Evolutionary conservation across 2,329 filamentous ascomycete genomes (phyloP), one percentile per base, ranked within the genome.

Genomic region (Fusarium equiseti): DNA sequence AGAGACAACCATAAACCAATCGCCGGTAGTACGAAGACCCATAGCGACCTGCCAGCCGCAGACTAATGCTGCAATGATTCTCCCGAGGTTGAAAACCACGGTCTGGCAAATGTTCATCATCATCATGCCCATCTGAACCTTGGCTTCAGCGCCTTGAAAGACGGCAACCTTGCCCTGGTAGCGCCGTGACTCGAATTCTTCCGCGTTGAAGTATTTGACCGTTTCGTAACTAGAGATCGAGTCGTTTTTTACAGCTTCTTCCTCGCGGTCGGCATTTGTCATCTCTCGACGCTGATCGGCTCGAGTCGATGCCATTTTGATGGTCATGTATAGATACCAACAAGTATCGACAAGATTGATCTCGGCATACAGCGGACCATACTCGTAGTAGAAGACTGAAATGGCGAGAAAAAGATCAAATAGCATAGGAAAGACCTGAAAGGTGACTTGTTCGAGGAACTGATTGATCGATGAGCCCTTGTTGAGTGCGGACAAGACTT

Each of bases 171-270:
- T 92, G 46, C 86, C 81, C 49, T 90, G 87, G 76, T 94, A 95
- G 26, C 93, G 88, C 51, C 86, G 83, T 72, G 94, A 94, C 76
- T 96, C 93, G 76, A 92, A 95, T 4, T 88, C 84, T 76, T 95
- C 93, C 10, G 92, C 92, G 74, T 95, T 95, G 85, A 96, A 96
- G 76, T 95, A 95, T 78, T 95, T 96, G 78, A 95, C 93, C 3
- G 92, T 95, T 83, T 99, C 96, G 79, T 98, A 99, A n/a, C 94
- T 97, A 68, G 96, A 94, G 84, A 99, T 96, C 1, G 96, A 98
- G 80, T 99, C 96, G 78, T 98, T 98, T 82, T 98, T 98, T 73
- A 98, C 94, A 9, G 96, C 96, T 80, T 98, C 95, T 81, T 98
- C 94, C 81, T 98, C 94, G 69, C 96, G 89, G 73, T 96, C 94